Evolutionary conservation across 129 eudicot species (phyloP), one percentile per base, ranked within the genome.

Genomic region (Flaveria robusta): DNA sequence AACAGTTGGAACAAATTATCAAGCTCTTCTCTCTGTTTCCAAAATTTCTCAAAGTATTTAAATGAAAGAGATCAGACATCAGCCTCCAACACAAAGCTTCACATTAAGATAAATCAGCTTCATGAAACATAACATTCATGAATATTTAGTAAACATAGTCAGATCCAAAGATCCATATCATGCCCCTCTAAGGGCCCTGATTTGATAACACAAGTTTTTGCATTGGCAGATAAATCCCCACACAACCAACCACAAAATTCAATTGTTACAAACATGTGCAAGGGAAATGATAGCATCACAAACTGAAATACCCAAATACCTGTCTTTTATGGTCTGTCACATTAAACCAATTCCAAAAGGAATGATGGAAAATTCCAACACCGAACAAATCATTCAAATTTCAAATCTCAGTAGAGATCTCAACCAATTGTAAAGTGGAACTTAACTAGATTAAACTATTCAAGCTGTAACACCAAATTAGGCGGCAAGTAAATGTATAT

Each of bases 81-180:
- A 68, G 29, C 73, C 37, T 68, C 56, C 73, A 42, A 68, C 31
- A 47, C 42, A 69, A 46, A 15, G 59, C 58, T 45, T 69, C 14
- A 22, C 42, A 46, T 43, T 45, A 20, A 66, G 50, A 42, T 41
- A 39, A n/a, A 42, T 4, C 18, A 19, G 11, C 2, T 12, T 45
- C 73, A 45, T 68, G 73, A 20, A 66, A n/a, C 27, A 66, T 20
- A 5, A 22, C 13, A 19, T 41, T 37, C 39, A 54, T 18, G 60
- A 54, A 19, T 6, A 54, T 18, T 18, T 20, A 54, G 23, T 20
- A 54, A 54, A 54, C 62, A 54, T 54, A 54, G 2, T 9, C 24
- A 5, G 39, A 34, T 34, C 39, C 39, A 34, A 34, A 34, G 39
- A 34, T 34, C 39, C 39, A 6, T 51, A n/a, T 23, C 58, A 23